Conservation (phyloP, 2,329 filamentous ascomycete genomes). For the Juglanconis sp. region DNA sequence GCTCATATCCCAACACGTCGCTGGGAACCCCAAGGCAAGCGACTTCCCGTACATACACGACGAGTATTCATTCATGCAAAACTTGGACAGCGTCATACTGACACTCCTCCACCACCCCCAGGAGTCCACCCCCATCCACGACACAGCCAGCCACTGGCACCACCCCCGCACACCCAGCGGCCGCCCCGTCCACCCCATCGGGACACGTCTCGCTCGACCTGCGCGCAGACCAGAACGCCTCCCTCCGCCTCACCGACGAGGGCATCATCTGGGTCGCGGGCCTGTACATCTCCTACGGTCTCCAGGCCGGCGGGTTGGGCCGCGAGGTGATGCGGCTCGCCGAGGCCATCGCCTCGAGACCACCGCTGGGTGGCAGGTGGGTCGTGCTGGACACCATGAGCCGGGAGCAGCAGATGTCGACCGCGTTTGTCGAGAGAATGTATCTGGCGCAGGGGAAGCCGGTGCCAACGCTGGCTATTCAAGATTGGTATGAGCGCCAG, state of each 20-base stretch:
- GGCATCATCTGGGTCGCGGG: conserved; percentile 34
- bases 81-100: not conserved
- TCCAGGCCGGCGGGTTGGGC: conserved; percentile 11
- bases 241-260: conserved; percentile 28
- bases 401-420: conserved; percentile 12
- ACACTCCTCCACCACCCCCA: conserved; percentile 1
- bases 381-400: conserved; percentile 16
- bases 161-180: conserved; percentile 28
- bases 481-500: conserved; percentile 18
- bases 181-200: conserved; percentile 34
- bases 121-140: conserved; percentile 32
- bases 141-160: conserved; percentile 31
- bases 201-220: conserved; percentile 38
- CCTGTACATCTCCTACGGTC: conserved; percentile 36
- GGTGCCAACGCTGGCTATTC: conserved; percentile 2
- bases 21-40: conserved; percentile 29
- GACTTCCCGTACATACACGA: not conserved
- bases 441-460: conserved; percentile 3
- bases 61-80: too few relatives aligned
- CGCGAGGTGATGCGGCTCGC: conserved; percentile 11
- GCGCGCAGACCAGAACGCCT: conserved; percentile 28
- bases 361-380: not conserved
- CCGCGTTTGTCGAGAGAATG: conserved; percentile 3
- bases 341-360: conserved; percentile 2
- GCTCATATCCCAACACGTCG: conserved; percentile 30